Conservation (phyloP, 768 basidiomycete genomes). For the Amanita pseudoporphyria region DNA sequence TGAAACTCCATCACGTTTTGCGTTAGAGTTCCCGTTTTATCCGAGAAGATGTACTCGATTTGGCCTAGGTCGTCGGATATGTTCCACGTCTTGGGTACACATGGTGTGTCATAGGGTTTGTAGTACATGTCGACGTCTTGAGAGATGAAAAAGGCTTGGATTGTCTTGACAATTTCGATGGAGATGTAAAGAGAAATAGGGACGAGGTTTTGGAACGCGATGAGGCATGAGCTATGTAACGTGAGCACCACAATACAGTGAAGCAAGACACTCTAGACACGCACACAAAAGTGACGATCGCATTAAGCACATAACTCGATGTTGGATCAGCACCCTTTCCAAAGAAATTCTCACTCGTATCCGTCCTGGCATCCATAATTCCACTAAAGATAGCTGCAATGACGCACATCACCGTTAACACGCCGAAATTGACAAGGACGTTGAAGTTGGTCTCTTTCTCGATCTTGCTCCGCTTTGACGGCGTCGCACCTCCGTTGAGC, state of each 20-base stretch:
- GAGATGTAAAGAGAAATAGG: constrained; percentile 96
- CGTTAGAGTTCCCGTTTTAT: constrained; percentile 95
- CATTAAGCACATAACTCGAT: constrained; percentile 52
- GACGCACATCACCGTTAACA: constrained; percentile 71
- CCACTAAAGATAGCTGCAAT: constrained; percentile 72
- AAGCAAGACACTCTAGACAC: constrained; percentile 21
- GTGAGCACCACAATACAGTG: constrained; percentile 3
- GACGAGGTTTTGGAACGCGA: constrained; percentile 96
- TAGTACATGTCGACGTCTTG: constrained; percentile 98
- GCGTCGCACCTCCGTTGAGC: constrained; percentile 86
- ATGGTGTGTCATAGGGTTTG: constrained; percentile 72
- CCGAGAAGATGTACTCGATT: constrained; percentile 86
- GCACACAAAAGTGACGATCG: constrained; percentile 85
- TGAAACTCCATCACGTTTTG: constrained; percentile 99
- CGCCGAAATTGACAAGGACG: constrained; percentile 84
- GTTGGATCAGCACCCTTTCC: constrained; percentile 61
- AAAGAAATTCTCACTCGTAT: constrained; percentile 65
- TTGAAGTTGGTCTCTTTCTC: constrained; percentile 99
- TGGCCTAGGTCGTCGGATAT: constrained; percentile 98
- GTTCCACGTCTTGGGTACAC: constrained; percentile 96
- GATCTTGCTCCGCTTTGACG: constrained; percentile 95
- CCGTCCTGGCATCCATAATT: constrained; percentile 44
- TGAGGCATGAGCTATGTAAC: constrained; percentile 66
- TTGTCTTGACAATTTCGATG: constrained; percentile 96
- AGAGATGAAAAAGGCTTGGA: constrained; percentile 93